A percentile compares a stretch with the other conserved stretches of the same genome.
phyloP scores from a whole-genome alignment of 2,329 filamentous ascomycete species.

The Xylaria sp. region DNA sequence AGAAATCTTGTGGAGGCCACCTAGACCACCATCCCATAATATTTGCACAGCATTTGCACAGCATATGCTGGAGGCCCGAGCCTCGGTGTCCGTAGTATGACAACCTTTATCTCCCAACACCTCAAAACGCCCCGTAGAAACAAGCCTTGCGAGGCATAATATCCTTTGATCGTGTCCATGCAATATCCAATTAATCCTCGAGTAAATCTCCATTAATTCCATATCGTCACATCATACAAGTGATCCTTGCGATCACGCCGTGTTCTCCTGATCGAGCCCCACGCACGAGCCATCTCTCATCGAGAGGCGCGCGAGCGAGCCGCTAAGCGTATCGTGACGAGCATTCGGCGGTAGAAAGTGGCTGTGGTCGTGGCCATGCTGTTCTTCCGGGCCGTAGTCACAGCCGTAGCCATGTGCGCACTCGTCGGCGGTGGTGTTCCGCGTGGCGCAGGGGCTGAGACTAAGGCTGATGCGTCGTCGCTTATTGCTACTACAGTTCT shows the following conservation, averaged over 20 bases:
- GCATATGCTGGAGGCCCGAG: no score
- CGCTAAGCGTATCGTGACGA: constrained; percentile 17
- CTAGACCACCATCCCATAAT: no score
- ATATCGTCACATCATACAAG: constrained; percentile 20
- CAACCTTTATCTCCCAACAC: neutral
- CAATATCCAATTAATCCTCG: neutral
- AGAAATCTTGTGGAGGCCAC: no score
- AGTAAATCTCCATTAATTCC: constrained; percentile 6
- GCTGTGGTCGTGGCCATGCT: constrained; percentile 18
- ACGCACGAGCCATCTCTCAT: constrained; percentile 26
- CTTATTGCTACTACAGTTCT: neutral
- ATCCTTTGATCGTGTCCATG: constrained; percentile 2
- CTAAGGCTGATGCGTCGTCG: constrained; percentile 29
- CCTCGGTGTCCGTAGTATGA: neutral
- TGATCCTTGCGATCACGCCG: neutral
- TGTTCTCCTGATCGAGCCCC: constrained; percentile 20
- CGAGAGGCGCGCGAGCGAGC: constrained; percentile 21
- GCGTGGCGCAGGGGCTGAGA: constrained; percentile 40
- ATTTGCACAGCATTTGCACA: no score
- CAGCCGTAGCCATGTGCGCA: constrained; percentile 9
- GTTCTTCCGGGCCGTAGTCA: neutral
- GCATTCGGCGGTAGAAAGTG: constrained; percentile 12
- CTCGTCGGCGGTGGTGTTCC: constrained; percentile 36
- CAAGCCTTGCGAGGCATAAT: constrained; percentile 9
- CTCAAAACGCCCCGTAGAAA: constrained; percentile 13